Base-by-base conservation (phyloP, 148 eudicot species). In the Oxyria digyna region DNA sequence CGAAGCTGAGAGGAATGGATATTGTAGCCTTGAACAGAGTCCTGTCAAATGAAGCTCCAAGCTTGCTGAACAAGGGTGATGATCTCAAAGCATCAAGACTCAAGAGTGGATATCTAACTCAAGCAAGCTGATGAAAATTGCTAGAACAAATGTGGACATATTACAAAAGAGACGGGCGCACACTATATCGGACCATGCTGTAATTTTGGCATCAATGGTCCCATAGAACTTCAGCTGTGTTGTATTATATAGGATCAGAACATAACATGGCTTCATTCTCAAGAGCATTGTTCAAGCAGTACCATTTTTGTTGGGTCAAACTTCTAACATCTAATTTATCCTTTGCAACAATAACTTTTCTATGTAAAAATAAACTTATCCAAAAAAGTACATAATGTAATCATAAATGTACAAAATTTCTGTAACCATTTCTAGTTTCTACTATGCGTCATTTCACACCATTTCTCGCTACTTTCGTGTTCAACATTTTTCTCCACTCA, bases 121-220 rank as follows among this genome's bases (percentile, higher is more conserved):
- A 29, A 29, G 38, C 37, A 29, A 26, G 37, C 37, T 59, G 65
- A 31, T 59, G 37, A 14, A 59, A 5, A 50, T 33, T 50, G 57
- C 21, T 20, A 50, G 57, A 20, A 50, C 26, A 50, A 8, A 50
- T 50, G 24, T 50, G 26, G 10, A 21, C 27, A 50, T 50, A 21
- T 50, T 50, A 27, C 20, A 20, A 0, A 21, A 50, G 57, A 50
- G 27, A 50, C 57, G 26, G 29, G 11, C 26, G 1, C 27, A 1
- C 11, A 27, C 24, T 6, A 35, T 35, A 35, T 35, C 6, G 23
- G 55, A 1, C 24, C 0, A n/a, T 57, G 37, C 35, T 57, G 64
- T 57, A 7, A 57, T 57, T 26, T 57, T 29, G 37, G 64, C 64
- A 59, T 57, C 63, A 29, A 59, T 59, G 9, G 31, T 29, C 65